Base-by-base conservation (phyloP, 306 rosid species). In the Fragaria nilgerrensis region DNA sequence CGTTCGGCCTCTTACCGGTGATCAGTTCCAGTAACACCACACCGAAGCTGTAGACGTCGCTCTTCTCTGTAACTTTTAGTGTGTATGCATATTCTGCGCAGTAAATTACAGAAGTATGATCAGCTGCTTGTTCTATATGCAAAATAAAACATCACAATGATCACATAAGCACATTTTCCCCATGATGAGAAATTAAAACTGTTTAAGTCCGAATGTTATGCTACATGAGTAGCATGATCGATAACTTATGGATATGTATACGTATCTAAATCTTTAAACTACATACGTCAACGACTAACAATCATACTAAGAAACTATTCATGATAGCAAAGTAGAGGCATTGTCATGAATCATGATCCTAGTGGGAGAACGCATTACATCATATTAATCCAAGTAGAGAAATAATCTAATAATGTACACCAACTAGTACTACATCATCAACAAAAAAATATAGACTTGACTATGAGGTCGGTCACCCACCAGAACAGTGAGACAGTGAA, bases 31-130 rank as follows among this genome's bases (percentile, higher is more conserved):
- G 77, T 49, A 95, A 56, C 82, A 92, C 86, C 70, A 92, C 92
- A 5, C 98, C 98, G 59, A 83, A 95, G 63, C 97, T 95, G 73
- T 92, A 92, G 1, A 92, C 92, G 29, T 92, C 97, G 3, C 97
- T 92, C 83, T 95, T 92, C 85, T 90, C 97, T 0, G 84, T 95
- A 39, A 89, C 91, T 75, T 86, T 89, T 36, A 87, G 49, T 1
- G 98, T 95, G 73, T 90, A 90, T 5, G 85, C 96, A 25, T 82
- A 82, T 37, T 82, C 85, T 82, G 80, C 20, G 77, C 14, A 43
- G 59, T 3, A 66, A 4, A 64, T 16, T 16, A 15, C 5, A 16
- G 1, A 64, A 6, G 43, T 7, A 15, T 32, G 22, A 14, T 43
- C 45, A 25, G 37, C 15, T 32, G 16, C 37, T 27, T 32, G 3